A percentile compares a stretch with the other conserved stretches of the same genome.
phyloP scores from a whole-genome alignment of 345 rosid species.

The Streptanthus diversifolius region DNA sequence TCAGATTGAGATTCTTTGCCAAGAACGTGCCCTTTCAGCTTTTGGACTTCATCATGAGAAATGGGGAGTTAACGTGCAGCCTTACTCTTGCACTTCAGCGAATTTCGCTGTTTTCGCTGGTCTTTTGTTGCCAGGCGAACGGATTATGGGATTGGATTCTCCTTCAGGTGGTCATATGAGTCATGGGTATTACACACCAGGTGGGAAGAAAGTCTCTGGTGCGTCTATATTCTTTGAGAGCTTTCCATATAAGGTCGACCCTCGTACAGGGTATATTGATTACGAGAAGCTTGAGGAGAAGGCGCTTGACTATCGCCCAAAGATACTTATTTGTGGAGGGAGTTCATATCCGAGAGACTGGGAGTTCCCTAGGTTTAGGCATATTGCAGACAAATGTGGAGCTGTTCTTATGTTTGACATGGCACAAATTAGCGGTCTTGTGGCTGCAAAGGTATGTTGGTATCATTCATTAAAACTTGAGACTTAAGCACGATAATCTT shows the following conservation, averaged over 20 bases:
- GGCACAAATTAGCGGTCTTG: conserved; percentile 84
- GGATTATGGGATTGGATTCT: conserved; percentile 75
- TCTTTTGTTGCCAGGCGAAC: conserved; percentile 58
- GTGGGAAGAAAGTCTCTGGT: conserved; percentile 71
- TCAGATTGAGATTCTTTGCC: conserved; percentile 65
- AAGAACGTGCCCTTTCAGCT: conserved; percentile 62
- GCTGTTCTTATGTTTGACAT: conserved; percentile 71
- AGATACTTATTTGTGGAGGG: conserved; percentile 86
- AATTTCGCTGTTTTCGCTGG: conserved; percentile 73
- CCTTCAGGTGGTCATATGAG: conserved; percentile 79
- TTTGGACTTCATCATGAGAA: conserved; percentile 51
- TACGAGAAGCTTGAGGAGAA: conserved; percentile 80
- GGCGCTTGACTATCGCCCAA: conserved; percentile 77
- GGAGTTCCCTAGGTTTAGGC: conserved; percentile 76
- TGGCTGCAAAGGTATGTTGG: conserved; percentile 76
- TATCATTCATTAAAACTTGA: background rate
- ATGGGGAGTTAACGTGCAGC: conserved; percentile 88
- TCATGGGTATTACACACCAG: conserved; percentile 71
- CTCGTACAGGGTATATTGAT: conserved; percentile 66
- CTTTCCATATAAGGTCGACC: conserved; percentile 72
- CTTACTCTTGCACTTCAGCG: conserved; percentile 77
- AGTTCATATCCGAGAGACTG: conserved; percentile 84
- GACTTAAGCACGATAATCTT: conserved; percentile 2
- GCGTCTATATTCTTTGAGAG: conserved; percentile 86
- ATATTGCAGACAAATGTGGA: conserved; percentile 71